These are phyloP conservation scores for Incumbomyces lentus DNA, from an alignment of 2,329 filamentous ascomycete species.

Conservation along the genomic window DNA sequence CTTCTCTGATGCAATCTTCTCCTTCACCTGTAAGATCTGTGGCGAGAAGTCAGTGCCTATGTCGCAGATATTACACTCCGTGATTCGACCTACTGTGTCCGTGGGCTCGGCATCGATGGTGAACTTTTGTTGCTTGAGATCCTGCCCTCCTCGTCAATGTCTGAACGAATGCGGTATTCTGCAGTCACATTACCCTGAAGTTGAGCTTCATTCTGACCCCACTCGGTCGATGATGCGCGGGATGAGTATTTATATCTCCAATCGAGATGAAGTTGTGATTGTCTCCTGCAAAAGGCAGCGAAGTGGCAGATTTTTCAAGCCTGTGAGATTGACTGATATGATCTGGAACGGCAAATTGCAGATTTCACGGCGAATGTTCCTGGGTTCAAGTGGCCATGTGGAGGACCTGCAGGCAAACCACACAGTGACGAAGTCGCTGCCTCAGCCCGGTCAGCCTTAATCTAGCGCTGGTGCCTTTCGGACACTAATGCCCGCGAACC, in stretches of 20 bases:
- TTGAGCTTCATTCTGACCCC: conserved; percentile 55
- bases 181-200: conserved; percentile 49
- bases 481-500: too few relatives aligned
- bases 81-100: conserved; percentile 60
- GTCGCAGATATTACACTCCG: not conserved
- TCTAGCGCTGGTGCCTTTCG: not conserved
- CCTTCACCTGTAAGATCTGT: conserved; percentile 82
- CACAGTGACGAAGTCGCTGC: too few relatives aligned
- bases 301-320: too few relatives aligned
- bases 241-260: too few relatives aligned
- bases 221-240: not conserved
- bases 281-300: too few relatives aligned
- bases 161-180: not conserved
- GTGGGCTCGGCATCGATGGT: conserved; percentile 86
- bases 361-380: not conserved
- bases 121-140: conserved; percentile 98
- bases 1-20: conserved; percentile 84
- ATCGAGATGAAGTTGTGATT: too few relatives aligned
- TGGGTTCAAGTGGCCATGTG: not conserved
- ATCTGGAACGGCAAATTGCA: not conserved
- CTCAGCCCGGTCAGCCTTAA: not conserved
- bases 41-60: conserved; percentile 5
- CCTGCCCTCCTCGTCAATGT: conserved; percentile 43
- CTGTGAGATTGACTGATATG: too few relatives aligned
- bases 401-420: too few relatives aligned